Evolutionary conservation across 1,284 basidiomycete species (phyloP).

Genomic region (Puccinia novopanici): DNA sequence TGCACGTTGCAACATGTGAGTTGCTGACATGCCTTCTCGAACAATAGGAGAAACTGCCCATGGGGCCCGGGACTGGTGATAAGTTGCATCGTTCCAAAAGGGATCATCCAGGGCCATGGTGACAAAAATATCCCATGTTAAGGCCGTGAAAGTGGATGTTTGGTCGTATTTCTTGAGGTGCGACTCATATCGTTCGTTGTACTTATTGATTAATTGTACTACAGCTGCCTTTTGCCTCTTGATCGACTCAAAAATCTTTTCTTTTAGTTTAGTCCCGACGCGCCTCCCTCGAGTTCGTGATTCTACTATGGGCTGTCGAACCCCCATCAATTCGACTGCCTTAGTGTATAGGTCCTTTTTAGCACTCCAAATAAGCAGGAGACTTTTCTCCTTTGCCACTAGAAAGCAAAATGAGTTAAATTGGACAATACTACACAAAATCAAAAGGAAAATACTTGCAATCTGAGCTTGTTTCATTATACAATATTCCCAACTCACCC

Average conservation of each 20-base stretch:
- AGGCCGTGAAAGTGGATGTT: background rate
- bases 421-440: background rate
- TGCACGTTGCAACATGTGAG: background rate
- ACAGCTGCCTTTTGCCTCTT: background rate
- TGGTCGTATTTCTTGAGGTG: background rate
- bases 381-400: background rate
- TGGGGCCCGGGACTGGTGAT: background rate
- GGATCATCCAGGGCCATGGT: background rate
- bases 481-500: background rate
- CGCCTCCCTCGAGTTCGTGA: background rate
- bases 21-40: background rate
- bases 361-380: background rate
- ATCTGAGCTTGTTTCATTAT: background rate
- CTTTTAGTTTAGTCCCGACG: conserved; percentile 5
- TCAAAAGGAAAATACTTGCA: background rate
- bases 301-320: background rate
- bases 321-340: background rate
- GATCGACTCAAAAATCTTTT: conserved; percentile 17
- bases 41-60: background rate
- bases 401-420: background rate
- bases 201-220: background rate
- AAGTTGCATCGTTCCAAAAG: background rate
- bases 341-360: background rate
- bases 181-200: background rate
- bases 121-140: conserved; percentile 13